Evolutionary conservation across 148 eudicot species (phyloP), one percentile per base, ranked within the genome.

Genomic region (Spergularia bocconei): DNA sequence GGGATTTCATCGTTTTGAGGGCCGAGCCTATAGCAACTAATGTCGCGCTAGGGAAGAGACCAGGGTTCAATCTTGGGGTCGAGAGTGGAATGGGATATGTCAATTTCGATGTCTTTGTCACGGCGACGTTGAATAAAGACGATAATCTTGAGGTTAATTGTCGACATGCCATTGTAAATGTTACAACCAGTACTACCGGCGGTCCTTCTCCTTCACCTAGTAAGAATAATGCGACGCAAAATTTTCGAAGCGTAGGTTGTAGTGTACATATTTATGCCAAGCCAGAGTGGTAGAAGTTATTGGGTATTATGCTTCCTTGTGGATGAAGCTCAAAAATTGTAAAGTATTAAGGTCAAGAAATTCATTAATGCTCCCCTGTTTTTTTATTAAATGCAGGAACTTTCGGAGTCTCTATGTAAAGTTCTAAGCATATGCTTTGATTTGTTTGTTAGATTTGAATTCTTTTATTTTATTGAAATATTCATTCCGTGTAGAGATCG

Each of bases 71-170:
- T 36, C 36, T 77, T 14, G 25, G 70, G 36, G 2, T 62, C 11
- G 80, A 77, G 62, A 70, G 70, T 7, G 75, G 63, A 9, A 50
- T 41, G 16, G 80, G 80, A 17, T 70, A 61, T 36, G 13, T 77
- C 53, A 63, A 62, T 70, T 70, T 77, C 21, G 54, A 77, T 38
- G 80, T 77, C 39, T 41, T 17, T 63, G 52, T 77, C 63, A 77
- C 63, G 1, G 7, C 4, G 5, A 9, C 63, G 17, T 29, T 29
- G 36, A 41, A 63, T 63, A 13, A 21, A 9, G 16, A 44, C 48
- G 48, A n/a, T 13, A 54, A 54, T 63, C 44, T 78, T 68, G 63
- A 71, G 47, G 80, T 70, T 70, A 52, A 54, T 71, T 78, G 80
- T 78, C 20, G 33, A 19, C 65, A 71, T 17, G 80, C n/a, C 1